Evolutionary conservation across 1,284 basidiomycete species (phyloP), one percentile per base, ranked within the genome.

Genomic region (Naganishia sp.): DNA sequence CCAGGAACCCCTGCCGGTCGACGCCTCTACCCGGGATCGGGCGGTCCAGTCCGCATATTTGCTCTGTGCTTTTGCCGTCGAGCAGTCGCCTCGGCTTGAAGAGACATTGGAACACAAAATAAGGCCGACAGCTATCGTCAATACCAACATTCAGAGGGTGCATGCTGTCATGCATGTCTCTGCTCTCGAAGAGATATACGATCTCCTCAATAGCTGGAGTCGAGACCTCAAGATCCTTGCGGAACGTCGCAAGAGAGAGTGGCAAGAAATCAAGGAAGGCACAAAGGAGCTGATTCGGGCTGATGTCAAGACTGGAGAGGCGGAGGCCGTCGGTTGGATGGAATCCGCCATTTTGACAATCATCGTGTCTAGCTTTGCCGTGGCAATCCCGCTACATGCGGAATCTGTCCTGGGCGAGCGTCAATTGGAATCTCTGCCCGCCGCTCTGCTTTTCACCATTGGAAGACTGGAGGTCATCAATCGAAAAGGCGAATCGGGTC

Each of bases 141-240:
- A 86, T 49, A 69, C 93, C 36, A 77, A 79, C 1, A 78, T 94
- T 28, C 85, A 85, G 6, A 89, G 89, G 75, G 86, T 92, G 6
- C 91, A 95, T 75, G 91, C 92, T 0, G 90, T 94, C 54, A 88
- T 94, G 88, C 92, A 94, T 76, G 88, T 93, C 18, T 90, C 90
- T 68, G 93, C 93, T 0, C 87, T 95, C 59, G 88, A 88, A 42
- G 90, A 94, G 74, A 81, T 95, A 13, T 89, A 88, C 16, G 93
- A 95, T 75, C 89, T 94, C 66, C 79, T 94, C 55, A 90, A 92
- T 73, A 85, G 92, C 63, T 73, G 74, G 71, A 73, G 90, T 85
- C 84, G 85, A 6, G 93, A 95, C 73, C 83, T 94, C 63, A 80
- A 87, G 23, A 80, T 85, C 21, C 84, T 89, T 39, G 84, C 87